Conservation (phyloP, 2,329 filamentous ascomycete genomes). For the Aspergillus niger region DNA sequence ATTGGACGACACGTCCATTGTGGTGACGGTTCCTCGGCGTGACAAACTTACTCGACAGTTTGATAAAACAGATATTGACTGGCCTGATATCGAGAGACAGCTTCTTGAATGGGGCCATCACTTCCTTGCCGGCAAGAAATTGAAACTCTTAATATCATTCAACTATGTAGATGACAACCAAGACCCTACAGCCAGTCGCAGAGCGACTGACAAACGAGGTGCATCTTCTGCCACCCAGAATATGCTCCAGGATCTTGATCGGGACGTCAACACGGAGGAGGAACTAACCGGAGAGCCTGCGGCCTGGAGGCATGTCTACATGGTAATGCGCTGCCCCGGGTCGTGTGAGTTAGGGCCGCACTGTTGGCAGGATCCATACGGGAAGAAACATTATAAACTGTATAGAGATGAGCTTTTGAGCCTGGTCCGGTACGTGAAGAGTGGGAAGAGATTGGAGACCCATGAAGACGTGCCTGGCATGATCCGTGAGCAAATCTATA, state of each 20-base stretch:
- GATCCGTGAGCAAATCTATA: too few relatives aligned
- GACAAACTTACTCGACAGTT: background rate
- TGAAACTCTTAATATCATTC: slow-evolving; percentile 17
- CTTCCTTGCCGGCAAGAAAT: slow-evolving; percentile 19
- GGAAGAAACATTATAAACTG: slow-evolving; percentile 21
- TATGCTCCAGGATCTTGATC: slow-evolving; percentile 15
- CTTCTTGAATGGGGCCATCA: slow-evolving; percentile 13
- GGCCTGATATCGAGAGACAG: slow-evolving; percentile 17
- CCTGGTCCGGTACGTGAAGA: too few relatives aligned
- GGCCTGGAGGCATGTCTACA: slow-evolving; percentile 19
- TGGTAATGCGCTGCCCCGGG: slow-evolving; percentile 12
- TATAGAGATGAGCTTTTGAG: background rate
- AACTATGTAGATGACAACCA: slow-evolving; percentile 16
- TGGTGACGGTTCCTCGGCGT: background rate
- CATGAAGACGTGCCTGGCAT: too few relatives aligned
- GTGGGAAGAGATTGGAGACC: too few relatives aligned
- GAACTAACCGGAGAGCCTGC: slow-evolving; percentile 13
- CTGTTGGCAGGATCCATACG: slow-evolving; percentile 19
- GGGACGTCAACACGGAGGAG: slow-evolving; percentile 13
- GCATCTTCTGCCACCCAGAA: slow-evolving; percentile 16
- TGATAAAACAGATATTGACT: slow-evolving; percentile 15
- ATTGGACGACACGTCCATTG: background rate
- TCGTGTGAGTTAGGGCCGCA: slow-evolving; percentile 18
- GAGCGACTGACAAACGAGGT: slow-evolving; percentile 15
- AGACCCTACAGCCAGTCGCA: background rate